Base-by-base conservation (phyloP, 768 basidiomycete species). In the Trametes maxima region DNA sequence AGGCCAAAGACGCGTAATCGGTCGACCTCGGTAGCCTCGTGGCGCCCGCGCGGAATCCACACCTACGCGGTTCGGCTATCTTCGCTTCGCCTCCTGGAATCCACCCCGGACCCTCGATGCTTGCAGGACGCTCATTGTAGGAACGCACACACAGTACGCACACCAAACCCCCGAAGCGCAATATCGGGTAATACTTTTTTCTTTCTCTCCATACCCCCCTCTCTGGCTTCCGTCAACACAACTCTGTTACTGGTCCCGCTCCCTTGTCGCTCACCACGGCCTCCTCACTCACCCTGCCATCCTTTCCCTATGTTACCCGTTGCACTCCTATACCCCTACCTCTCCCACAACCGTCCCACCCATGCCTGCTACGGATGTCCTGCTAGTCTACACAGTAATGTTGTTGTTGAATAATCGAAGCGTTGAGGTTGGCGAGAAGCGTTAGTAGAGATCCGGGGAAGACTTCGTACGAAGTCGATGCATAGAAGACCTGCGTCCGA, bases 1-100 rank as follows among this genome's bases (percentile, higher is more conserved):
- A 79, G 67, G 63, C 72, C 53, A 67, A 73, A 62, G 52, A 66
- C 50, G 48, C 54, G 46, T 56, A 52, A 48, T 49, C 25, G 52
- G 54, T 40, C 56, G 65, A 14, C 50, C 47, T 43, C 62, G 43
- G 19, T 55, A 63, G 72, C 77, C 76, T 75, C 76, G 61, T 76
- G 78, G 73, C 49, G 47, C 43, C 54, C 42, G 57, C 58, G 51
- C 59, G 62, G 52, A 54, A 50, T 42, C 44, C 63, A 28, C 59
- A 58, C 59, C 45, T 57, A 49, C 48, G 44, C 59, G 60, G 28
- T 36, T 46, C 55, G 44, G 55, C 43, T 44, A 37, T 53, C 55
- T 46, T 59, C 57, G 46, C 52, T 62, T 59, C 53, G 57, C 60
- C 63, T 61, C 53, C 45, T 59, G 66, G 58, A 56, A 57, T 28